Evolutionary conservation across 2,329 filamentous ascomycete genomes (phyloP).

Genomic region (Penicillium sclerotiorum): DNA sequence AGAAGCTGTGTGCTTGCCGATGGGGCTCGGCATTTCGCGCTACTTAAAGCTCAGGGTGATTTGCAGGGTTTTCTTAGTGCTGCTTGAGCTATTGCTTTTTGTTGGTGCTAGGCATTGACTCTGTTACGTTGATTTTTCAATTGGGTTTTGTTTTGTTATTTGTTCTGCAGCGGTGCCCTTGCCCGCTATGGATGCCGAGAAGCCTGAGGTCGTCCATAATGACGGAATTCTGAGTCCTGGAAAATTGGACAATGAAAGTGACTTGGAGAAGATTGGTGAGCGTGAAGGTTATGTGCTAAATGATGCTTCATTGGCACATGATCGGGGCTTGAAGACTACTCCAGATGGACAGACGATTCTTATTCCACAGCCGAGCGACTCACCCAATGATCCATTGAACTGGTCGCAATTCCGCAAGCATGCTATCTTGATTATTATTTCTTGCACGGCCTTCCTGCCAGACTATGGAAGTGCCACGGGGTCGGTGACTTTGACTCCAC

Average conservation of each 20-base stretch:
- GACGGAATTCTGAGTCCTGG: background rate
- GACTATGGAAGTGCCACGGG: slow-evolving; percentile 49
- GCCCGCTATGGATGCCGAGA: background rate
- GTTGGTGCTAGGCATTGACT: background rate
- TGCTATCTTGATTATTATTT: slow-evolving; percentile 42
- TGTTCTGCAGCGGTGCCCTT: background rate
- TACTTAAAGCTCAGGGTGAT: background rate
- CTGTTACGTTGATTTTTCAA: background rate
- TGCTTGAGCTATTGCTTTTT: background rate
- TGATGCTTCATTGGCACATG: slow-evolving; percentile 9
- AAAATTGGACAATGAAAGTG: background rate
- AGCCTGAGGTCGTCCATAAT: background rate
- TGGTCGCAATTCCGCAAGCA: slow-evolving; percentile 39
- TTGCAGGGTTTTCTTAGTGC: background rate
- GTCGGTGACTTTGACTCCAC: slow-evolving; percentile 43
- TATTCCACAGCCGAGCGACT: slow-evolving; percentile 42
- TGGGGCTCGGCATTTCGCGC: too few species aligned
- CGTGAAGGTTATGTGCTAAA: slow-evolving; percentile 15
- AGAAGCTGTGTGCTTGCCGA: slow-evolving; percentile 2
- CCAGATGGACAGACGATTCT: slow-evolving; percentile 39
- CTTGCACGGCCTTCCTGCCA: slow-evolving; percentile 41
- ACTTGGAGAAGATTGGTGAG: slow-evolving; percentile 12
- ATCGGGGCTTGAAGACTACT: slow-evolving; percentile 28
- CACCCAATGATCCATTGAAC: slow-evolving; percentile 44
- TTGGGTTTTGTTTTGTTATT: background rate